Base-by-base conservation (phyloP, 2,329 filamentous ascomycete genomes). In the Elsinoe australis region DNA sequence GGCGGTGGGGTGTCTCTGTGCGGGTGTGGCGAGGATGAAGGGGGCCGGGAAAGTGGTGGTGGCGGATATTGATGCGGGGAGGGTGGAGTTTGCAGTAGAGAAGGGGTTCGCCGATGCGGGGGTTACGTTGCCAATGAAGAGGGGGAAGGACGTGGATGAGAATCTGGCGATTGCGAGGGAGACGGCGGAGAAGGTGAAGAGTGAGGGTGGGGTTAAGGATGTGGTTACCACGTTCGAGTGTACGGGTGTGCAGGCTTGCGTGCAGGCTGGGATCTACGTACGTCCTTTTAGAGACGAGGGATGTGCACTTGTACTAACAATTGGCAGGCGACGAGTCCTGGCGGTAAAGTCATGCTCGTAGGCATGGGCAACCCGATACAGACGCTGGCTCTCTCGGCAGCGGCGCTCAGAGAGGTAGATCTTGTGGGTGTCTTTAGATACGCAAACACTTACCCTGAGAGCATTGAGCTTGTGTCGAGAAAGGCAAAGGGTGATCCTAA, bases 311-410 rank as follows among this genome's bases (percentile, higher is more conserved):
- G 14, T 19, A n/a, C n/a, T n/a, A n/a, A n/a, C n/a, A n/a, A n/a
- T n/a, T n/a, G n/a, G 3, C 36, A 71, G 68, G 64, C 81, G 2
- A 81, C 83, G 7, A 74, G 74, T 50, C 73, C 83, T 0, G 85
- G 84, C 19, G 84, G 84, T 14, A 82, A 81, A 56, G 72, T 87
- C 41, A 74, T 88, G 62, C 80, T 88, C 62, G 83, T 89, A 18
- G 85, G 84, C 47, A 88, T 88, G 84, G 85, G 85, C 29, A 84
- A 78, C 4, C 83, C 84, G 0, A 76, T 87, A 46, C 83, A 87
- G 62, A 87, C 82, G 0, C 71, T 88, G 1, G 83, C 83, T 1
- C 69, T 89, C 36, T 84, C 80, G 5, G 80, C 82, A 4, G 83
- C 83, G 2, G 82, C 84, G 31, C 69, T 87, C 21, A 76, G 83